phyloP scores from a whole-genome alignment of 441 rosid species.

The Adansonia grandidieri region DNA sequence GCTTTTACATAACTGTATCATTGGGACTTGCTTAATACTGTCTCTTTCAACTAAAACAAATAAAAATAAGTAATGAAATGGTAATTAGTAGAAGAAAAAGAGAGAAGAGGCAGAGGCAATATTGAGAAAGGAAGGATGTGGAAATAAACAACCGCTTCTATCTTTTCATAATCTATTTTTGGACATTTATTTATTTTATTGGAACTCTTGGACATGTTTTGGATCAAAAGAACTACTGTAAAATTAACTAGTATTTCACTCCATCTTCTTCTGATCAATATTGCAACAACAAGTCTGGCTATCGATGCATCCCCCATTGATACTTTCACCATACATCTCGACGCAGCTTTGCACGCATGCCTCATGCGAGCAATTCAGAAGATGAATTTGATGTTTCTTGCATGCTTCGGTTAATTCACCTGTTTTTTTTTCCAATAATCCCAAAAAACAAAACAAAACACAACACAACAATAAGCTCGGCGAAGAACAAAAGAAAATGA shows the following conservation, averaged over 20 bases:
- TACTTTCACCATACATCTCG: background rate
- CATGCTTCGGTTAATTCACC: constrained; percentile 30
- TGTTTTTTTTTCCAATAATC: background rate
- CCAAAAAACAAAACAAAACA: background rate
- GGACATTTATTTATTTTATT: too few species aligned
- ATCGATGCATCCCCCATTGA: constrained; percentile 17
- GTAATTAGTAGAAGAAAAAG: background rate
- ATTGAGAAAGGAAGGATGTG: background rate
- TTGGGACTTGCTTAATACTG: too few species aligned
- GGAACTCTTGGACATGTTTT: background rate
- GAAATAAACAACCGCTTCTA: background rate
- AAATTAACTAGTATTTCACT: background rate
- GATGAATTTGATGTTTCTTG: constrained; percentile 32
- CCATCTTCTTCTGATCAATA: background rate
- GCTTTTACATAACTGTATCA: too few species aligned
- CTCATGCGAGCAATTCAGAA: constrained; percentile 25
- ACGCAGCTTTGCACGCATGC: background rate
- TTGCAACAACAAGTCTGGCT: background rate
- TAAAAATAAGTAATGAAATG: too few species aligned
- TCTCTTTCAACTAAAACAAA: too few species aligned
- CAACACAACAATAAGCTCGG: background rate
- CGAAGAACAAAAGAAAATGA: background rate
- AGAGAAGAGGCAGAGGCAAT: background rate
- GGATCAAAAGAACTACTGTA: background rate
- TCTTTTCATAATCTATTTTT: background rate